Conservation (phyloP, 2,329 filamentous ascomycete genomes). For the Ophiostoma sp. region DNA sequence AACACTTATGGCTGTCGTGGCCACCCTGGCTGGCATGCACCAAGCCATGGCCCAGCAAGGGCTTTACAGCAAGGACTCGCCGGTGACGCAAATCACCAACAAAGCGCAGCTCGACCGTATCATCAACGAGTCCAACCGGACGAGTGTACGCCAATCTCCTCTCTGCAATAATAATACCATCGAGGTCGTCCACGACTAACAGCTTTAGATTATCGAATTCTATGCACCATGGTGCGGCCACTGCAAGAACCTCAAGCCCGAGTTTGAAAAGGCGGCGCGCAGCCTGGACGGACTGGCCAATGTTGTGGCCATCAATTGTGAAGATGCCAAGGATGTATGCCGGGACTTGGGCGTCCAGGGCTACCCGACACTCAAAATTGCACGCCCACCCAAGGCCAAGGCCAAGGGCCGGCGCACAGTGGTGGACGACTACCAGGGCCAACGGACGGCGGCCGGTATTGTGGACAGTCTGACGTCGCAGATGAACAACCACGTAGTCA, state of each 20-base stretch:
- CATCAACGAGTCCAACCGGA: conserved; percentile 87
- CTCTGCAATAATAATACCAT: not conserved
- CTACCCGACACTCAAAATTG: conserved; percentile 94
- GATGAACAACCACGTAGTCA: conserved; percentile 89
- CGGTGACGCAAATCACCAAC: conserved; percentile 78
- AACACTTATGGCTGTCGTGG: conserved; percentile 53
- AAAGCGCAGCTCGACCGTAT: conserved; percentile 73
- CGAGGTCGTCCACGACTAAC: not conserved
- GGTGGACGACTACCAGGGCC: conserved; percentile 88
- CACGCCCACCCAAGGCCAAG: conserved; percentile 69
- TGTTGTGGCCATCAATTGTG: conserved; percentile 92
- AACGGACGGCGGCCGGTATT: conserved; percentile 80
- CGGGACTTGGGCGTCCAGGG: conserved; percentile 86
- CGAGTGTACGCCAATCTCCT: conserved; percentile 64
- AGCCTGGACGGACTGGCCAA: conserved; percentile 89
- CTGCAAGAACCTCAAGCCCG: conserved; percentile 92
- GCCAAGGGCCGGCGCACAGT: conserved; percentile 65
- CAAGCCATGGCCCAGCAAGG: conserved; percentile 56
- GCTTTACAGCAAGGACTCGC: conserved; percentile 82
- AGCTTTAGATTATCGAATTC: conserved; percentile 68
- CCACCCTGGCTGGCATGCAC: conserved; percentile 56
- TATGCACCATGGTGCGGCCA: conserved; percentile 98
- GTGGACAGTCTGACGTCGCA: conserved; percentile 80
- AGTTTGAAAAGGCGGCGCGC: conserved; percentile 90
- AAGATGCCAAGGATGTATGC: too few relatives aligned